A percentile compares a stretch with the other conserved stretches of the same genome.
Evolutionary conservation across 768 basidiomycete species (phyloP).

Genomic region (Boletus reticulatus): DNA sequence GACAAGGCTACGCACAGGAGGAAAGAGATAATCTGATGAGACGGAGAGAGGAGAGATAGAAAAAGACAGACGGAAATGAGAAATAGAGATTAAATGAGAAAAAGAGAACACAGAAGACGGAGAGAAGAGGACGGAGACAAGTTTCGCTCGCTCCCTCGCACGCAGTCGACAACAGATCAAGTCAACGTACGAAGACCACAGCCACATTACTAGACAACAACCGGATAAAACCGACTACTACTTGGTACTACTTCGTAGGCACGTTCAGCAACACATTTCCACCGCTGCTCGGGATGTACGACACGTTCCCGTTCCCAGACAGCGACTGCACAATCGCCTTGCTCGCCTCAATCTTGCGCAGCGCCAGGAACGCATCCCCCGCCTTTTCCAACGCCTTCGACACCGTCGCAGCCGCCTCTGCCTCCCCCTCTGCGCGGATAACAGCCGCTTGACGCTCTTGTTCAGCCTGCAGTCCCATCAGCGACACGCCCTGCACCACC

Average conservation of each 20-base stretch:
- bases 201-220: neutral
- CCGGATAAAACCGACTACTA: neutral
- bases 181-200: conserved; percentile 5
- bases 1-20: conserved; percentile 28
- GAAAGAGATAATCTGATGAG: conserved; percentile 42
- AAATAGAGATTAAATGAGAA: conserved; percentile 32
- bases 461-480: conserved; percentile 68
- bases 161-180: conserved; percentile 24
- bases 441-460: conserved; percentile 99
- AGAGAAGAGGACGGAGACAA: conserved; percentile 12
- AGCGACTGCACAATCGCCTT: conserved; percentile 94
- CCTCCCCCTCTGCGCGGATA: conserved; percentile 97
- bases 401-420: conserved; percentile 93
- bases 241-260: conserved; percentile 49
- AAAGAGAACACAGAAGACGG: conserved; percentile 24
- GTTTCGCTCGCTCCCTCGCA: conserved; percentile 19
- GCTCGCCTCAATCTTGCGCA: conserved; percentile 96
- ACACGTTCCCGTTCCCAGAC: conserved; percentile 76
- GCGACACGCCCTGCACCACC: conserved; percentile 5
- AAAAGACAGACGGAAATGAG: conserved; percentile 36
- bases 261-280: conserved; percentile 85
- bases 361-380: conserved; percentile 92
- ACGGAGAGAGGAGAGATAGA: conserved; percentile 32
- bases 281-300: conserved; percentile 81
- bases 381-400: conserved; percentile 89